Percentiles rank a stretch among this genome's conserved stretches.
These are phyloP conservation scores for Acephala macrosclerotiorum DNA, from an alignment of 2,329 filamentous ascomycete genomes.

Conservation along the genomic window DNA sequence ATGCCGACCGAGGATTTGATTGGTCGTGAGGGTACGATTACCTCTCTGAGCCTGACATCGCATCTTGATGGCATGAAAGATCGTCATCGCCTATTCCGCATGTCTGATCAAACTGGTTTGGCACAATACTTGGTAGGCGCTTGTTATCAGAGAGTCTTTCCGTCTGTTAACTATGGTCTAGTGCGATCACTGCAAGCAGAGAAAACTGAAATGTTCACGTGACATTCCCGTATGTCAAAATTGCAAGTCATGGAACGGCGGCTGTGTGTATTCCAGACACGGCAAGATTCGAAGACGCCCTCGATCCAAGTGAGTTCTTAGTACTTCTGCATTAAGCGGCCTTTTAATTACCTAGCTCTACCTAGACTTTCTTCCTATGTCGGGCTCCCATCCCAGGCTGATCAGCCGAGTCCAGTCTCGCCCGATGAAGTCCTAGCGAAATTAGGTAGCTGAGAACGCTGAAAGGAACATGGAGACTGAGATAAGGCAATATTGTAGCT, in stretches of 20 bases:
- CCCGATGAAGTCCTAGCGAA: too few species aligned
- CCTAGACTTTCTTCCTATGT: too few species aligned
- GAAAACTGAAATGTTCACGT: conserved; percentile 27
- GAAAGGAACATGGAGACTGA: not conserved
- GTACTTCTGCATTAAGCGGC: conserved; percentile 3
- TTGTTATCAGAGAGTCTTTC: not conserved
- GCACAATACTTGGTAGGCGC: not conserved
- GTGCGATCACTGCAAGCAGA: conserved; percentile 21
- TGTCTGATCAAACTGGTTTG: not conserved
- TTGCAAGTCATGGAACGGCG: conserved; percentile 14
- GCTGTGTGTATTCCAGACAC: conserved; percentile 28
- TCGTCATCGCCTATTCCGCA: not conserved
- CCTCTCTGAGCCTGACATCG: not conserved
- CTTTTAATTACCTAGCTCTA: too few species aligned
- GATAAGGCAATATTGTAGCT: not conserved
- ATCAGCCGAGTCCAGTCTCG: too few species aligned
- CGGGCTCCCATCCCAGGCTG: too few species aligned
- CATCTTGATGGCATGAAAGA: not conserved
- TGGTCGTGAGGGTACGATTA: not conserved
- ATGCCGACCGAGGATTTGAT: not conserved
- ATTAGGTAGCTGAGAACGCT: not conserved
- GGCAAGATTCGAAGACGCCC: conserved; percentile 21
- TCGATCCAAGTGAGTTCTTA: conserved; percentile 15
- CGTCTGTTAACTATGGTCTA: not conserved
- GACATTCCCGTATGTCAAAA: conserved; percentile 25